phyloP scores from a whole-genome alignment of 495 filamentous ascomycete species.

The Xylaria palmicola region DNA sequence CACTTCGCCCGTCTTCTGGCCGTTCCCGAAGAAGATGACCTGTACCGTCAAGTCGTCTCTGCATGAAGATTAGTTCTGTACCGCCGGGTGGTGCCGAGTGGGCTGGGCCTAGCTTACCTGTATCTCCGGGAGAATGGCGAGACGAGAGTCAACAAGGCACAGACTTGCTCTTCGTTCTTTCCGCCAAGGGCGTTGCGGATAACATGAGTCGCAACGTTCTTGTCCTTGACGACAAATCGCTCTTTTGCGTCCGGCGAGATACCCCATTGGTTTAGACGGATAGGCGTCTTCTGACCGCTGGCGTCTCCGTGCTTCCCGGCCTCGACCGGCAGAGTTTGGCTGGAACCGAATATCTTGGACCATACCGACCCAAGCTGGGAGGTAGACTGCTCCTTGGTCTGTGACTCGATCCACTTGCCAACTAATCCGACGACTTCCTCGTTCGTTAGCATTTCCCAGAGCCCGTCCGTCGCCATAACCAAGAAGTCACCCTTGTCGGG shows the following conservation, averaged over 20 bases:
- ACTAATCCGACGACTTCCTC: slow-evolving; percentile 97
- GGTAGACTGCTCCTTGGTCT: slow-evolving; percentile 44
- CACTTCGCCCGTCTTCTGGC: slow-evolving; percentile 70
- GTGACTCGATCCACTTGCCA: slow-evolving; percentile 90
- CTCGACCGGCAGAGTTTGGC: slow-evolving; percentile 60
- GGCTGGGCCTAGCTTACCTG: slow-evolving; percentile 50
- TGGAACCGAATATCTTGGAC: slow-evolving; percentile 55
- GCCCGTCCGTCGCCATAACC: slow-evolving; percentile 92
- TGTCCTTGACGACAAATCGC: slow-evolving; percentile 90
- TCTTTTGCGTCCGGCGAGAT: slow-evolving; percentile 64
- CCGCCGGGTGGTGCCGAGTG: neutral
- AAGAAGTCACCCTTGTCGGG: slow-evolving; percentile 91
- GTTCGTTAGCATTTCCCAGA: slow-evolving; percentile 99
- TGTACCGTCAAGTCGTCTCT: slow-evolving; percentile 92
- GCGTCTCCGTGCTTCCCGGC: slow-evolving; percentile 26
- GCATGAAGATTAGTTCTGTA: slow-evolving; percentile 9
- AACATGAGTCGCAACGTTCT: slow-evolving; percentile 94
- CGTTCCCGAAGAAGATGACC: slow-evolving; percentile 96
- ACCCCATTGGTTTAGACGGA: slow-evolving; percentile 83
- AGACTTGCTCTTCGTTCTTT: slow-evolving; percentile 90
- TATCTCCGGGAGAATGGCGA: slow-evolving; percentile 89
- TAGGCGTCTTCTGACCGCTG: slow-evolving; percentile 66
- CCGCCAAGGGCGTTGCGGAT: slow-evolving; percentile 95
- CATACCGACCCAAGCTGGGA: slow-evolving; percentile 49
- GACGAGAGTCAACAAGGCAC: slow-evolving; percentile 86